Evolutionary conservation across 208 protist species (phyloP).

Genomic region (Trypanosoma congolense): DNA sequence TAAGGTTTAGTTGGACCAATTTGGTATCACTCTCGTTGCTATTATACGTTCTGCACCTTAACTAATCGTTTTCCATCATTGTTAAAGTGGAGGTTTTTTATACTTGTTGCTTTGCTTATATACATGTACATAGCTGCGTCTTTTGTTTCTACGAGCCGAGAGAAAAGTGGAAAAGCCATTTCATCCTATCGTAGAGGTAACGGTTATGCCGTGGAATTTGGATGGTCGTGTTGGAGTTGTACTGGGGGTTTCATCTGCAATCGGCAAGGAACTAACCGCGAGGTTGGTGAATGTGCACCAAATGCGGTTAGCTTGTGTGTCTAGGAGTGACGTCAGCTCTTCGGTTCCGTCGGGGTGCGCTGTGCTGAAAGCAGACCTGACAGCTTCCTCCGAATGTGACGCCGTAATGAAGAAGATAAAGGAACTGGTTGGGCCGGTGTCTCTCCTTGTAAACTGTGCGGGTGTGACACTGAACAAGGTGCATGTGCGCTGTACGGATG

Average conservation of each 20-base stretch:
- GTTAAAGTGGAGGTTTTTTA: no score
- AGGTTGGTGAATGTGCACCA: constrained; percentile 40
- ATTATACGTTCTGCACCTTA: no score
- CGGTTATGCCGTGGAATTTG: constrained; percentile 58
- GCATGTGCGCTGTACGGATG: constrained; percentile 52
- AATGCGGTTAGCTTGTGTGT: constrained; percentile 66
- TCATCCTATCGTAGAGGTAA: no score
- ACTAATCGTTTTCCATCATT: no score
- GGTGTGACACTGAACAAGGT: constrained; percentile 77
- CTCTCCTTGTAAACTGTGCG: constrained; percentile 76
- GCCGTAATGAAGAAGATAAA: constrained; percentile 44
- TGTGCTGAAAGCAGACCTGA: constrained; percentile 47
- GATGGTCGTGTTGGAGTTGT: constrained; percentile 61
- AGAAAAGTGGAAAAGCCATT: no score
- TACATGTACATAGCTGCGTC: no score
- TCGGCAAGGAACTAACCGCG: constrained; percentile 46
- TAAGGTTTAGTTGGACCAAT: no score
- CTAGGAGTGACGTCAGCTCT: constrained; percentile 28
- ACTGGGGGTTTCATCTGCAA: constrained; percentile 60
- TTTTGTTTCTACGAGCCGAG: no score
- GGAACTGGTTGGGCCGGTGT: constrained; percentile 37
- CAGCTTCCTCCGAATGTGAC: constrained; percentile 41
- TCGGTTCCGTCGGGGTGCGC: constrained; percentile 38
- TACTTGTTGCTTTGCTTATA: no score
- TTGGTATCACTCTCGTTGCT: no score